Conservation (phyloP, 2,329 filamentous ascomycete genomes). For the Pseudopithomyces chartarum region DNA sequence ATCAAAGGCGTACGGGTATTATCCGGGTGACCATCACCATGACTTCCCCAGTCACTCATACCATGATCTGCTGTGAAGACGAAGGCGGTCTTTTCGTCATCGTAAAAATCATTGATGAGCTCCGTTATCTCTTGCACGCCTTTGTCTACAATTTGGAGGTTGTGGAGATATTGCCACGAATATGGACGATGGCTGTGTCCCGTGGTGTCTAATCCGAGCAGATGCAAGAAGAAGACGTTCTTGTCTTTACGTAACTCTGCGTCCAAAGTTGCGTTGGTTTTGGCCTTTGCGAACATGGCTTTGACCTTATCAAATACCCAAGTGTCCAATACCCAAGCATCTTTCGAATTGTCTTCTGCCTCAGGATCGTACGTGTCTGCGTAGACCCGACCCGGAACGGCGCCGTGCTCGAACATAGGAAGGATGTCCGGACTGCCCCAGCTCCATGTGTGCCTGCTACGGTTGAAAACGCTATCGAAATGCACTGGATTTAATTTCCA, state of each 20-base stretch:
- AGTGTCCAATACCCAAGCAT: constrained; percentile 79
- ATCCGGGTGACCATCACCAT: constrained; percentile 95
- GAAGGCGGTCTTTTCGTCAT: constrained; percentile 82
- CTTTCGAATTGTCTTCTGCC: constrained; percentile 84
- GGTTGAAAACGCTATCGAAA: constrained; percentile 98
- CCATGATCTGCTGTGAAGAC: constrained; percentile 98
- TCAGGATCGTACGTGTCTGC: constrained; percentile 84
- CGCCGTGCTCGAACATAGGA: constrained; percentile 96
- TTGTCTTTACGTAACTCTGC: constrained; percentile 78
- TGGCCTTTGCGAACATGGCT: constrained; percentile 79
- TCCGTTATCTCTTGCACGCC: constrained; percentile 84
- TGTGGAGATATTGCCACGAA: constrained; percentile 91
- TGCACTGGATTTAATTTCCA: constrained; percentile 99
- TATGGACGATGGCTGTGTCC: constrained; percentile 89
- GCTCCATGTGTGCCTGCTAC: constrained; percentile 95
- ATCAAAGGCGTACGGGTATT: constrained; percentile 95
- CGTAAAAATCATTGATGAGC: constrained; percentile 84
- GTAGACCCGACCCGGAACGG: constrained; percentile 83
- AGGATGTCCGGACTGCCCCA: constrained; percentile 98
- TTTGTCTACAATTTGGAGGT: constrained; percentile 91
- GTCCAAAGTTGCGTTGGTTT: constrained; percentile 75
- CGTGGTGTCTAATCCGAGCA: constrained; percentile 88
- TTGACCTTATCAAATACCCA: constrained; percentile 98
- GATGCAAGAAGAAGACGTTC: constrained; percentile 91
- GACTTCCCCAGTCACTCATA: constrained; percentile 99